Percentiles rank a stretch among this genome's conserved stretches.
Evolutionary conservation across 2,329 filamentous ascomycete species (phyloP).

Genomic region (Fusarium ramigenum): DNA sequence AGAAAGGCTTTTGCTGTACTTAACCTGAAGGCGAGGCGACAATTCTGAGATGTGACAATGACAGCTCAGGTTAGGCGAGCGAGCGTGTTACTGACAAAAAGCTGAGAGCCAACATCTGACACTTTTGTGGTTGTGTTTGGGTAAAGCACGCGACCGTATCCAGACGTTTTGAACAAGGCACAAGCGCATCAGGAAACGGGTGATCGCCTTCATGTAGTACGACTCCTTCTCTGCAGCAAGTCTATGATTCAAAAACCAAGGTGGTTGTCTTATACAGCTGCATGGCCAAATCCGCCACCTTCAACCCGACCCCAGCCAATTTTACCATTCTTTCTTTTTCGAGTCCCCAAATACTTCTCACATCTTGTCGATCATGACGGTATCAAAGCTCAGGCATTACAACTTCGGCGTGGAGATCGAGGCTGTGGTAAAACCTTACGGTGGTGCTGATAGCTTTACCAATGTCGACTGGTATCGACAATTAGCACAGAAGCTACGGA

Average conservation of each 20-base stretch:
- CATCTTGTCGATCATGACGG: slow-evolving; percentile 8
- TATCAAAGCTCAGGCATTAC: slow-evolving; percentile 48
- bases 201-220: slow-evolving; percentile 15
- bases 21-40: slow-evolving; percentile 16
- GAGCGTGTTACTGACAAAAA: not conserved
- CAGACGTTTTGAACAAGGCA: slow-evolving; percentile 14
- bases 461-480: slow-evolving; percentile 54
- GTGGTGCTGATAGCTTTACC: slow-evolving; percentile 48
- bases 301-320: not conserved
- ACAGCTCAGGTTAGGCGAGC: slow-evolving; percentile 17
- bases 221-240: not conserved
- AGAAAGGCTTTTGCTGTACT: slow-evolving; percentile 21
- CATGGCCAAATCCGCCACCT: slow-evolving; percentile 14
- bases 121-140: not conserved
- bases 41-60: slow-evolving; percentile 24
- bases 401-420: slow-evolving; percentile 55
- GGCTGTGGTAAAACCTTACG: slow-evolving; percentile 50
- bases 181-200: not conserved
- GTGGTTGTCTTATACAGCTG: slow-evolving; percentile 17
- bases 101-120: slow-evolving; percentile 17
- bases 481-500: slow-evolving; percentile 51
- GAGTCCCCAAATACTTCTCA: not conserved
- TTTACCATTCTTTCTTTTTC: slow-evolving; percentile 14
- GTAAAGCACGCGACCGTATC: not conserved
- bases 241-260: not conserved